Evolutionary conservation across 2,329 filamentous ascomycete species (phyloP).

Genomic region (Sporothrix schenckii): DNA sequence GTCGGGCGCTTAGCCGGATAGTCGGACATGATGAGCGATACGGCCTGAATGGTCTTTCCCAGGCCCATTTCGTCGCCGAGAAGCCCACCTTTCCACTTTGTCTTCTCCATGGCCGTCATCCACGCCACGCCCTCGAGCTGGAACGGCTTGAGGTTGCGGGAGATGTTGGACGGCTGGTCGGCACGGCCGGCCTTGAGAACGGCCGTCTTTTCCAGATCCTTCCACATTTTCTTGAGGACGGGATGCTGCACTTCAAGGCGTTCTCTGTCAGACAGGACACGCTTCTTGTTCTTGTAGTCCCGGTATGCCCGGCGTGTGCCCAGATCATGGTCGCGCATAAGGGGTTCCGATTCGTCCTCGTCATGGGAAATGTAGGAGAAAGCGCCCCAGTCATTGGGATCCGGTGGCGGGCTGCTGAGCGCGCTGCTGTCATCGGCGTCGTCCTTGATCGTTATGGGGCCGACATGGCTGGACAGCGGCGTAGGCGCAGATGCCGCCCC

Average conservation of each 20-base stretch:
- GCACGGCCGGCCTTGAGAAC: constrained; percentile 65
- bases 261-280: constrained; percentile 56
- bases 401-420: constrained; percentile 14
- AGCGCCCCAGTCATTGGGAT: not conserved
- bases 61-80: constrained; percentile 98
- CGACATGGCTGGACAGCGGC: not conserved
- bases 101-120: constrained; percentile 90
- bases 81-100: constrained; percentile 82
- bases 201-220: constrained; percentile 68
- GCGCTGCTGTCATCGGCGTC: constrained; percentile 15
- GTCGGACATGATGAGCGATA: constrained; percentile 97
- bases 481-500: not conserved
- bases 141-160: constrained; percentile 84
- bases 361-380: not conserved
- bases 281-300: constrained; percentile 37
- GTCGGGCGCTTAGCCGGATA: constrained; percentile 82
- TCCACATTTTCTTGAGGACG: constrained; percentile 81
- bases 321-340: constrained; percentile 16
- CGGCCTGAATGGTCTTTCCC: constrained; percentile 97
- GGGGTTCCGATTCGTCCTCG: not conserved
- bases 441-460: constrained; percentile 16
- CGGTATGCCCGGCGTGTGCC: constrained; percentile 44
- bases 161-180: constrained; percentile 75
- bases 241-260: constrained; percentile 78
- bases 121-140: constrained; percentile 91